A percentile compares a stretch with the other conserved stretches of the same genome.
Evolutionary conservation across 1,284 basidiomycete genomes (phyloP).

Genomic region (Stygiomarasmius scandens): DNA sequence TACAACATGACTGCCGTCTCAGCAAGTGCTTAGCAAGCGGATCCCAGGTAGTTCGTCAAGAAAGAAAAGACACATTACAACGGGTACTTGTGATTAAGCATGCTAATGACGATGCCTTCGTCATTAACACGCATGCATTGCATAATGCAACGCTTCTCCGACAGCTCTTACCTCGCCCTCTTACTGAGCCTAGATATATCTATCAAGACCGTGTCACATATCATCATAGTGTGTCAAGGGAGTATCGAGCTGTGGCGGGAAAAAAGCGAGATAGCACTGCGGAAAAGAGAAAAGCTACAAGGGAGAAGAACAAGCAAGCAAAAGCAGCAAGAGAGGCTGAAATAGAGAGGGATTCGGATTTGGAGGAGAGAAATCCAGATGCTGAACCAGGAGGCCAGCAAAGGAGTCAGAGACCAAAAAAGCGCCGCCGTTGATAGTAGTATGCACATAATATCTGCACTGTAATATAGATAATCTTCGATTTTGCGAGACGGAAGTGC

Average conservation of each 20-base stretch:
- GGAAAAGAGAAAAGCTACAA: slow-evolving; percentile 9
- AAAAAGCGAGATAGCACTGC: background rate
- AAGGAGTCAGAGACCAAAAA: no score
- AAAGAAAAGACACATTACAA: background rate
- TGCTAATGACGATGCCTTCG: slow-evolving; percentile 9
- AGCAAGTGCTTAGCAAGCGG: slow-evolving; percentile 5
- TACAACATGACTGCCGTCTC: slow-evolving; percentile 27
- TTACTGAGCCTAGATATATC: slow-evolving; percentile 35
- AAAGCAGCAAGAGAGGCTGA: background rate
- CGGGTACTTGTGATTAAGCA: slow-evolving; percentile 11
- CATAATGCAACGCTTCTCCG: slow-evolving; percentile 25
- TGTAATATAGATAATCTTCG: no score
- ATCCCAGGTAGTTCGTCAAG: background rate
- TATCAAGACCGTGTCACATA: slow-evolving; percentile 3
- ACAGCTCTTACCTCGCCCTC: slow-evolving; percentile 40
- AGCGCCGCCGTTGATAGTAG: no score
- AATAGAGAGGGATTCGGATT: background rate
- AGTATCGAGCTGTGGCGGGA: background rate
- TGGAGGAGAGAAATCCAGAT: background rate
- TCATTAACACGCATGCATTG: slow-evolving; percentile 26
- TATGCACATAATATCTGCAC: no score
- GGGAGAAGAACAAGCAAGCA: slow-evolving; percentile 1
- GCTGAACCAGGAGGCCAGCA: background rate
- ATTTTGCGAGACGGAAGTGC: no score
- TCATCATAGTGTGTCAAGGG: background rate